Conservation (phyloP, 2,329 filamentous ascomycete species). For the Cytospora chrysosperma region DNA sequence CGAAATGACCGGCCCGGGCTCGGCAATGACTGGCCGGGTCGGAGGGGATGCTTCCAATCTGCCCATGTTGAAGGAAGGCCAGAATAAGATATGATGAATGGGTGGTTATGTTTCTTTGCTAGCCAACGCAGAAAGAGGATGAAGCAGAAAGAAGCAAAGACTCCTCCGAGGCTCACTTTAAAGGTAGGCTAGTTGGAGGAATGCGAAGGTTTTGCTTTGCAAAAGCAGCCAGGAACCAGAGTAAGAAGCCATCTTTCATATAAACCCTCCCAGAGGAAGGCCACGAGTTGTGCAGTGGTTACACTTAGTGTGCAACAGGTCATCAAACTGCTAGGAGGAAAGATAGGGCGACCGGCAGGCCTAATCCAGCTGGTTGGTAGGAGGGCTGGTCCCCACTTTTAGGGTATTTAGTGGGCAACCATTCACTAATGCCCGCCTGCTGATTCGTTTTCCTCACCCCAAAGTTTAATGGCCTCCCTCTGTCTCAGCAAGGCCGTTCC, state of each 20-base stretch:
- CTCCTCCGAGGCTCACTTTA: not conserved
- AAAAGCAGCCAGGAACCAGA: not conserved
- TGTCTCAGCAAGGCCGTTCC: not conserved
- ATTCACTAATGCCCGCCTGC: constrained; percentile 13
- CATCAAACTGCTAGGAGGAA: constrained; percentile 5
- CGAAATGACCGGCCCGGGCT: constrained; percentile 23
- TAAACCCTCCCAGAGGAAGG: not conserved
- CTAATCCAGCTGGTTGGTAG: constrained; percentile 4
- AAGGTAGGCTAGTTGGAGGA: not conserved
- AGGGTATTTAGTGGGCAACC: not conserved
- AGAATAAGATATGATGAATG: not conserved
- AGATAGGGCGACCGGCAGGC: constrained; percentile 1
- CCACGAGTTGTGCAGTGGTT: constrained; percentile 10
- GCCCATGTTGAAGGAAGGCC: constrained; percentile 14
- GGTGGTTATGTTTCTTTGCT: not conserved
- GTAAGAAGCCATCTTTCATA: constrained; percentile 7
- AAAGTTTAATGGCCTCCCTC: constrained; percentile 1
- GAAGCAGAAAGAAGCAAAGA: not conserved
- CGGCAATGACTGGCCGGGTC: constrained; percentile 22
- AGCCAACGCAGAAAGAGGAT: no score
- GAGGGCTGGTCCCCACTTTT: constrained; percentile 11
- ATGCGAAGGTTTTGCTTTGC: not conserved
- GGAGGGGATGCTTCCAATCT: constrained; percentile 26
- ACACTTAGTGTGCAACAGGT: constrained; percentile 5
- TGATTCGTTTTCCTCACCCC: constrained; percentile 14